phyloP scores from a whole-genome alignment of 164 flowering plant genomes.

The Saururus chinensis region DNA sequence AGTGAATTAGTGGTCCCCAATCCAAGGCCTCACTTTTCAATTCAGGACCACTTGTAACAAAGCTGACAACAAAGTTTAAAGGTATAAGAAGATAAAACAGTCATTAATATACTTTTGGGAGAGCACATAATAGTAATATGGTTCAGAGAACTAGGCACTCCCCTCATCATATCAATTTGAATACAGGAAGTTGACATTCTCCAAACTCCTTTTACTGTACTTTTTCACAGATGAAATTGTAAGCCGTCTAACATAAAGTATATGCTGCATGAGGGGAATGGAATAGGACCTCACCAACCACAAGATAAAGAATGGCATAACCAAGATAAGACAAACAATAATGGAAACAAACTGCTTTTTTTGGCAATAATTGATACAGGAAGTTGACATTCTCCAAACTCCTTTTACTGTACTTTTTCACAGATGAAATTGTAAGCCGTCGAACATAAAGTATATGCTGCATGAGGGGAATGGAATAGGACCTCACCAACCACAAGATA shows the following conservation, averaged over 20 bases:
- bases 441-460: conserved; percentile 12
- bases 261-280: conserved; percentile 8
- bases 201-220: conserved; percentile 6
- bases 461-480: conserved; percentile 4
- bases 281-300: conserved; percentile 9
- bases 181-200: conserved; percentile 31
- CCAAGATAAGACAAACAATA: neutral
- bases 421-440: conserved; percentile 8
- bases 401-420: conserved; percentile 8
- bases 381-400: conserved; percentile 27
- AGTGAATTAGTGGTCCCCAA: conserved; percentile 26
- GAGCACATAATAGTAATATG: conserved; percentile 3
- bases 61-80: neutral
- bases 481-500: conserved; percentile 8
- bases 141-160: conserved; percentile 5
- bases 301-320: conserved; percentile 4
- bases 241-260: conserved; percentile 11
- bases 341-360: conserved; percentile 8
- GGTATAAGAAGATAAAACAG: neutral
- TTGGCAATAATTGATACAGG: conserved; percentile 12
- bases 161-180: conserved; percentile 17
- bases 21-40: conserved; percentile 14
- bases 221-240: conserved; percentile 6
- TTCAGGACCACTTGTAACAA: conserved; percentile 5
- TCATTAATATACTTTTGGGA: conserved; percentile 6